phyloP scores from a whole-genome alignment of 2,329 filamentous ascomycete species.

The Stylonectria norvegica region DNA sequence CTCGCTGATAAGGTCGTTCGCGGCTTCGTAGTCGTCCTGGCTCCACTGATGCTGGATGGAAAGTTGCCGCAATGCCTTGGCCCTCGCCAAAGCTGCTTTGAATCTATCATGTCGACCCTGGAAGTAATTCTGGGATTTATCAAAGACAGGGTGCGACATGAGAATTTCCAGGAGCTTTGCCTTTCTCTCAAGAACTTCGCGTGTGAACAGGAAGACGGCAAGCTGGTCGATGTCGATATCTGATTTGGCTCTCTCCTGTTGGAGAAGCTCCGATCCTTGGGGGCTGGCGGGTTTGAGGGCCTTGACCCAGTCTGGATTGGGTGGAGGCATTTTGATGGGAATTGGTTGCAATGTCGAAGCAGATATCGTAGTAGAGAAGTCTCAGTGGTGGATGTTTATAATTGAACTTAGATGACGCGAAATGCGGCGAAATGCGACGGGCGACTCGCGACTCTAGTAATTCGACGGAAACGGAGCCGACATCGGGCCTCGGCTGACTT shows the following conservation, averaged over 20 bases:
- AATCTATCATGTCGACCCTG: constrained; percentile 66
- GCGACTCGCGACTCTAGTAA: too few relatives aligned
- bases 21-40: constrained; percentile 59
- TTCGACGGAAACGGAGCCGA: too few relatives aligned
- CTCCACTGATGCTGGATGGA: constrained; percentile 66
- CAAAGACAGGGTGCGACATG: constrained; percentile 65
- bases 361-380: too few relatives aligned
- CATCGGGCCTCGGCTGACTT: too few relatives aligned
- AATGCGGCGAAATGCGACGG: too few relatives aligned
- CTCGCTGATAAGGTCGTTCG: constrained; percentile 68
- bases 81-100: constrained; percentile 65
- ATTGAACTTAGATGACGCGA: too few relatives aligned
- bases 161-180: constrained; percentile 61
- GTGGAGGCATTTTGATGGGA: constrained; percentile 21
- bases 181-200: constrained; percentile 59
- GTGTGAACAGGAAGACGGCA: constrained; percentile 66
- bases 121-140: constrained; percentile 77
- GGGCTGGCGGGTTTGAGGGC: constrained; percentile 49
- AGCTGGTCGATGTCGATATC: constrained; percentile 65
- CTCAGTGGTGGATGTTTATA: too few relatives aligned
- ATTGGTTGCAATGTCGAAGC: not conserved
- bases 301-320: constrained; percentile 32
- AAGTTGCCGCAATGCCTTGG: constrained; percentile 66
- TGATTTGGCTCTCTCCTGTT: constrained; percentile 64
- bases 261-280: constrained; percentile 66